Percentiles rank a stretch among this genome's conserved stretches.
Conservation (phyloP, 1,139 yeast genomes). For the Saccharomyces pastorianus region DNA sequence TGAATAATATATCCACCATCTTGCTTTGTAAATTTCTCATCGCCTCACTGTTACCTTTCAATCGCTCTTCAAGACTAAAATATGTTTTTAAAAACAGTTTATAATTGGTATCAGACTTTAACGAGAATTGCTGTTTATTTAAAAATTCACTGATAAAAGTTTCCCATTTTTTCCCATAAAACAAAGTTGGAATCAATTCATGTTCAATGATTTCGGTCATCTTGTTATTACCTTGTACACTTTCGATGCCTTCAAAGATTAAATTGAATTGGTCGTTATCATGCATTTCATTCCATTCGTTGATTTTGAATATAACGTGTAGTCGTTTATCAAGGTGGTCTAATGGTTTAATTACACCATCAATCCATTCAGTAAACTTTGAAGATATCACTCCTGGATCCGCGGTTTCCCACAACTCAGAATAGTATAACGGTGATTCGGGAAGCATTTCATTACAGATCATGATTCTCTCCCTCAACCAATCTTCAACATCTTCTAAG, state of each 20-base stretch:
- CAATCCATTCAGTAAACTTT: conserved; percentile 18
- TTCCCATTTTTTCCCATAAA: conserved; percentile 8
- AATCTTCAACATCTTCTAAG: conserved; percentile 8
- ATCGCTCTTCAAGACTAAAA: conserved; percentile 4
- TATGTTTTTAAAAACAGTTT: conserved; percentile 11
- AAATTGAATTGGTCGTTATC: conserved; percentile 11
- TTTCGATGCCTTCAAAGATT: conserved; percentile 7
- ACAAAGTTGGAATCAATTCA: conserved; percentile 22
- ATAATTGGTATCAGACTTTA: conserved; percentile 13
- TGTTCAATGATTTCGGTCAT: background rate
- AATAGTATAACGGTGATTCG: conserved; percentile 13
- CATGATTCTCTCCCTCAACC: conserved; percentile 23
- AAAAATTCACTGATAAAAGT: conserved; percentile 15
- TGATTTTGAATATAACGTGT: conserved; percentile 10
- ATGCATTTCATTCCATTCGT: conserved; percentile 16
- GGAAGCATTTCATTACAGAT: conserved; percentile 18
- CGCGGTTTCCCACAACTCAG: conserved; percentile 15
- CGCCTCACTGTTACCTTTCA: background rate
- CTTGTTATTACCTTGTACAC: conserved; percentile 5
- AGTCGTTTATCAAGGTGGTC: conserved; percentile 16
- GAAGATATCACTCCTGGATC: background rate
- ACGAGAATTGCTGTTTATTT: conserved; percentile 12
- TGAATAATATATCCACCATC: conserved; percentile 18
- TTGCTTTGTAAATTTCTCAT: conserved; percentile 7
- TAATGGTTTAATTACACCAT: conserved; percentile 23